phyloP scores from a whole-genome alignment of 345 rosid genomes.

The Eucalyptus dawsonii region DNA sequence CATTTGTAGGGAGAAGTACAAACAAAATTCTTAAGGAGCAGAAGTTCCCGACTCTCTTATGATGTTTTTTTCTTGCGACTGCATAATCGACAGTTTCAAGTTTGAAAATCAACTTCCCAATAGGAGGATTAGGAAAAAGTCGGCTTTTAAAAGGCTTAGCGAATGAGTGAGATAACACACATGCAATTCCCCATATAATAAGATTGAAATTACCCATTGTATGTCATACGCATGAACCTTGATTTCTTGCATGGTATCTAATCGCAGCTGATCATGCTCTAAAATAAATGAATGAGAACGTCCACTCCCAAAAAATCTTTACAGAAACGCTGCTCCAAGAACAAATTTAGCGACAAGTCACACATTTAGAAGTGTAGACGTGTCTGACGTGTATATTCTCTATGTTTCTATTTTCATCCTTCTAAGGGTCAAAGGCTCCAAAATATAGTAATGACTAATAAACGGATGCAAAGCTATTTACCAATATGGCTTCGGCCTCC shows the following conservation, averaged over 20 bases:
- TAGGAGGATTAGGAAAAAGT: not conserved
- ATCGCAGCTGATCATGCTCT: not conserved
- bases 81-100: not conserved
- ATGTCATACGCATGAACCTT: not conserved
- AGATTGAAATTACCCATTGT: not conserved
- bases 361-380: not conserved
- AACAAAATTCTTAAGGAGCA: not conserved
- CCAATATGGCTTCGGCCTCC: not conserved
- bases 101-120: not conserved
- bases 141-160: not conserved
- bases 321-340: not conserved
- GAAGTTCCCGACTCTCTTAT: not conserved
- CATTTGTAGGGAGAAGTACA: not conserved
- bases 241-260: not conserved
- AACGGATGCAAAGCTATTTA: not conserved
- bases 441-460: not conserved
- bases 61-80: not conserved
- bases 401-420: too few relatives aligned
- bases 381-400: too few relatives aligned
- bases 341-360: not conserved
- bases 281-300: not conserved
- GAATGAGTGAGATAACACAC: not conserved
- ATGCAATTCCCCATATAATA: not conserved
- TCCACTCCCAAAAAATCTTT: not conserved
- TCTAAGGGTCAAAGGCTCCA: too few relatives aligned